Evolutionary conservation across 2,329 filamentous ascomycete species (phyloP).

Genomic region (Ilyonectria mors-panacis): DNA sequence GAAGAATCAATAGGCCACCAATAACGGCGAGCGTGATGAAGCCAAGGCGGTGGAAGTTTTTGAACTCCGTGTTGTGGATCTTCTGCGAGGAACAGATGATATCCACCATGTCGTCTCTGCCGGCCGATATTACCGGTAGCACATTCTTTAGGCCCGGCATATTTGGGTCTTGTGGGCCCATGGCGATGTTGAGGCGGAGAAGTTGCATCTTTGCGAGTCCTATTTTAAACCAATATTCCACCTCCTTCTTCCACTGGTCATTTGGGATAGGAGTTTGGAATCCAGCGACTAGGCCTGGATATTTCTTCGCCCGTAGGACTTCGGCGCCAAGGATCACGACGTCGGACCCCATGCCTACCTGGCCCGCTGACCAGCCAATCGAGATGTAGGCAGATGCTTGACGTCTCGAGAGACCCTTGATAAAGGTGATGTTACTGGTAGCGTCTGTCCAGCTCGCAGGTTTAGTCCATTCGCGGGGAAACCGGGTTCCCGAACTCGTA

Average conservation of each 20-base stretch:
- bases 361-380: not conserved
- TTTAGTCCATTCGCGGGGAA: conserved; percentile 2
- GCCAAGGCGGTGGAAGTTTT: conserved; percentile 3
- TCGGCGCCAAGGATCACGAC: not conserved
- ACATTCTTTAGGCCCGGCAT: conserved; percentile 1
- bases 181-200: conserved; percentile 10
- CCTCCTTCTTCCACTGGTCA: conserved; percentile 30
- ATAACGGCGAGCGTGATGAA: conserved; percentile 2
- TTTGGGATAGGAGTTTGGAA: conserved; percentile 23
- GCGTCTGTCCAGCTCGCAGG: not conserved
- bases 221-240: conserved; percentile 27
- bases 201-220: conserved; percentile 30
- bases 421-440: not conserved
- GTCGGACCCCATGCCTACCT: not conserved
- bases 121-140: not conserved
- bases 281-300: conserved; percentile 3
- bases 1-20: not conserved
- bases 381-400: not conserved
- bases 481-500: conserved; percentile 22
- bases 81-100: conserved; percentile 12
- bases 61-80: conserved; percentile 19
- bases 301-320: not conserved
- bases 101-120: conserved; percentile 6
- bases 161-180: not conserved
- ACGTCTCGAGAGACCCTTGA: not conserved